A percentile compares a stretch with the other conserved stretches of the same genome.
Evolutionary conservation across 208 protist genomes (phyloP).

Genomic region (Crithidia fasciculata): DNA sequence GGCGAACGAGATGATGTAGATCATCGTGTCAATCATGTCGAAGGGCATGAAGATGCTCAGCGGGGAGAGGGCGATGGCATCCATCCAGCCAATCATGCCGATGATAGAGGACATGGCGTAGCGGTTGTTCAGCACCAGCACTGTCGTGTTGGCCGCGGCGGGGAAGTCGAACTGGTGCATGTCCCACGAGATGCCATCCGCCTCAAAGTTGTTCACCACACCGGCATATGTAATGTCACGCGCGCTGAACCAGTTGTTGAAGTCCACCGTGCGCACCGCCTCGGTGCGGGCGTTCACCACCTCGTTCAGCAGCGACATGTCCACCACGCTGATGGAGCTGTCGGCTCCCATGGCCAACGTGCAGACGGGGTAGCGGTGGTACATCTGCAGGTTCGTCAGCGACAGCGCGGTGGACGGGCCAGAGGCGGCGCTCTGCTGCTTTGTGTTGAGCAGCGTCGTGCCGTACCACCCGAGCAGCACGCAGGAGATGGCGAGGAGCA

Average conservation of each 20-base stretch:
- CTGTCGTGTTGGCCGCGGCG: conserved; percentile 35
- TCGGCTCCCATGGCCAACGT: conserved; percentile 41
- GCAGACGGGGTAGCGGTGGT: conserved; percentile 80
- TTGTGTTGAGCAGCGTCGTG: conserved; percentile 41
- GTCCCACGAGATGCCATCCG: conserved; percentile 39
- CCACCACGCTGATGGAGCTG: conserved; percentile 42
- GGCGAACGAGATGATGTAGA: conserved; percentile 62
- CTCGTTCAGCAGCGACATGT: conserved; percentile 66
- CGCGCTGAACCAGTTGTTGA: conserved; percentile 64
- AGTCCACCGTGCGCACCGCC: conserved; percentile 36
- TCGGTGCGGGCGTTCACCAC: conserved; percentile 35
- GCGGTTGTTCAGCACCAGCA: conserved; percentile 61
- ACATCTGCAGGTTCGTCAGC: conserved; percentile 37
- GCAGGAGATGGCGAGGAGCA: conserved; percentile 53
- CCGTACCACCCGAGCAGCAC: conserved; percentile 76
- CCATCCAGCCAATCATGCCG: conserved; percentile 61
- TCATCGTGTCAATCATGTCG: conserved; percentile 50
- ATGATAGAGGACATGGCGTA: conserved; percentile 59
- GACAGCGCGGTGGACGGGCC: background rate
- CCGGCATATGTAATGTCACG: conserved; percentile 50
- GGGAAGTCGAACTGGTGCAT: conserved; percentile 51
- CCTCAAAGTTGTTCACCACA: conserved; percentile 24
- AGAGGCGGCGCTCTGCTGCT: conserved; percentile 44
- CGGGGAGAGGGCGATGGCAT: conserved; percentile 65
- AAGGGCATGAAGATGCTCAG: conserved; percentile 70